phyloP scores from a whole-genome alignment of 2,329 filamentous ascomycete species.

The Eutypella sp. region DNA sequence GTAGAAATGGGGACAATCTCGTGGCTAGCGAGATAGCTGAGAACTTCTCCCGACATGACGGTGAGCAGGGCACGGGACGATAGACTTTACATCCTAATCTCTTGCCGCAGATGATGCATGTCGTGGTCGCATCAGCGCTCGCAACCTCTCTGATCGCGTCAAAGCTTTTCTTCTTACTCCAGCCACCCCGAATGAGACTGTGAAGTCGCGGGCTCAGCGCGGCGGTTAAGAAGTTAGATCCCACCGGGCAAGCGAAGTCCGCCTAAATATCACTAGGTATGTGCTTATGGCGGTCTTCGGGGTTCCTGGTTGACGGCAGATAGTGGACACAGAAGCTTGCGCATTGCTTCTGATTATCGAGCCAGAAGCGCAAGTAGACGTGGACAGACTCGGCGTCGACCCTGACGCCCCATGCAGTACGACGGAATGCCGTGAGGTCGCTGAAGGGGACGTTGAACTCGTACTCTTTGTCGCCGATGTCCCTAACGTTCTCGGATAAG shows the following conservation, averaged over 20 bases:
- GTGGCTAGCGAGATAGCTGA: neutral
- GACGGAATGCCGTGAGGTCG: neutral
- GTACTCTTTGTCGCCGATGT: neutral
- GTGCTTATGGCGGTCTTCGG: neutral
- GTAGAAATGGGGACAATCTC: neutral
- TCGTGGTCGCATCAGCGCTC: neutral
- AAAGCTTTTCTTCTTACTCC: neutral
- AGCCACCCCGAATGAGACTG: neutral
- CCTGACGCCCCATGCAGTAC: neutral
- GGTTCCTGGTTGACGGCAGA: neutral
- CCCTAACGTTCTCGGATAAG: too few relatives aligned
- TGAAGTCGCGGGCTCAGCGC: neutral
- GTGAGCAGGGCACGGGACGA: neutral
- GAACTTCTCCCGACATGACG: neutral
- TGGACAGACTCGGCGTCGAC: neutral
- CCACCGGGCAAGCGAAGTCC: neutral
- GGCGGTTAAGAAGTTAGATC: neutral
- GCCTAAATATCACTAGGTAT: neutral
- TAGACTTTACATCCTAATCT: neutral
- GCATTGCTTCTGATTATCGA: neutral
- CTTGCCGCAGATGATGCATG: neutral
- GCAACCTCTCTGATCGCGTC: neutral
- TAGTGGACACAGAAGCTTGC: neutral
- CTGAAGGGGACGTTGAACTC: neutral
- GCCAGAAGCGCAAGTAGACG: neutral